These are phyloP conservation scores for Tuber melanosporum DNA, from an alignment of 495 filamentous ascomycete species.

Conservation along the genomic window DNA sequence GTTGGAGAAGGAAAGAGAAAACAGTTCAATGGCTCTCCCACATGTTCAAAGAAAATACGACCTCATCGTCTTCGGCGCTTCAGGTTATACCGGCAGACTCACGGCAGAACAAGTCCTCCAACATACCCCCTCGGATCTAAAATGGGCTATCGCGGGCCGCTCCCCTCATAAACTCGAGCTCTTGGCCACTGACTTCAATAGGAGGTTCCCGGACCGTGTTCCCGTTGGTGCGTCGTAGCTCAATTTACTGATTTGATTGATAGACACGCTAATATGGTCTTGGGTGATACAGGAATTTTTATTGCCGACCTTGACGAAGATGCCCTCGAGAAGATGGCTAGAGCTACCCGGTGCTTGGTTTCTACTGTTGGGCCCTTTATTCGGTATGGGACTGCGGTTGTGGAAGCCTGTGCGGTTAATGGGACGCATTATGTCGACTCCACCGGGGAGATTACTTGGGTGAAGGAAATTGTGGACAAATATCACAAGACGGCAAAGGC, in stretches of 20 bases:
- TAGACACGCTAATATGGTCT: not conserved
- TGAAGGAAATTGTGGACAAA: constrained; percentile 68
- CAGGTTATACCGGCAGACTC: constrained; percentile 79
- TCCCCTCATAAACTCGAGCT: constrained; percentile 64
- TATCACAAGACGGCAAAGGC: constrained; percentile 68
- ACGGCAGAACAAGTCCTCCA: constrained; percentile 70
- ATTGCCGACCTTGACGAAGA: constrained; percentile 55
- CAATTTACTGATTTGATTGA: not conserved
- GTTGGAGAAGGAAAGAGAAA: constrained; percentile 7
- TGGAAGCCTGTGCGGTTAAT: constrained; percentile 78
- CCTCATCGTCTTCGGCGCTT: constrained; percentile 73
- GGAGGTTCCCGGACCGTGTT: constrained; percentile 61
- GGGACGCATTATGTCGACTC: constrained; percentile 90
- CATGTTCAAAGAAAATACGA: constrained; percentile 60
- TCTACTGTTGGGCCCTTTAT: constrained; percentile 81
- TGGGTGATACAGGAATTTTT: constrained; percentile 52
- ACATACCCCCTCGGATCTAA: constrained; percentile 67
- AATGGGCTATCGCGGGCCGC: constrained; percentile 86
- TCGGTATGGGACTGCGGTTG: constrained; percentile 67
- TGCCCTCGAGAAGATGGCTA: constrained; percentile 60
- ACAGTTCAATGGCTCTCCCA: constrained; percentile 17
- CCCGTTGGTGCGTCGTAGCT: constrained; percentile 53
- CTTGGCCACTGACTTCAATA: constrained; percentile 59
- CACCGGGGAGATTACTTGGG: constrained; percentile 81
- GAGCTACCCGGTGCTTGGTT: constrained; percentile 71